phyloP scores from a whole-genome alignment of 495 filamentous ascomycete genomes.

The Talaromyces liani region DNA sequence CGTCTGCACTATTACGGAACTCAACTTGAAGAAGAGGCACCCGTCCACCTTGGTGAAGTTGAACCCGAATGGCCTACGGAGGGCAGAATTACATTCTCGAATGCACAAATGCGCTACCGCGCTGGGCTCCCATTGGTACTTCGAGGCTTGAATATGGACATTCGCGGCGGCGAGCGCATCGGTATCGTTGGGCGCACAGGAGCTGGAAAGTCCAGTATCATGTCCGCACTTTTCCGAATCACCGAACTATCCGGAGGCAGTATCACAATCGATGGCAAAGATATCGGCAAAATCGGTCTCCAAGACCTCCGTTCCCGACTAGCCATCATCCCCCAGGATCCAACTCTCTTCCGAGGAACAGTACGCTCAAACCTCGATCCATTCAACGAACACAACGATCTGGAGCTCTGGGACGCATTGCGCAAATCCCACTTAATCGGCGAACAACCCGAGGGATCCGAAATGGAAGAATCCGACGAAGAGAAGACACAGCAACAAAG shows the following conservation, averaged over 20 bases:
- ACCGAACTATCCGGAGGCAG: conserved; percentile 76
- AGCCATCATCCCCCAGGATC: conserved; percentile 94
- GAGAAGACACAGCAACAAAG: conserved; percentile 11
- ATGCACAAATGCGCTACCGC: conserved; percentile 89
- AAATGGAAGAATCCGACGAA: conserved; percentile 15
- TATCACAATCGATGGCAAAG: conserved; percentile 84
- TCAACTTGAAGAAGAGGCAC: conserved; percentile 79
- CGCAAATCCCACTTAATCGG: conserved; percentile 72
- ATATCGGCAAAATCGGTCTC: conserved; percentile 79
- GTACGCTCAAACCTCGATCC: conserved; percentile 89
- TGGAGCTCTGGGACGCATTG: conserved; percentile 81
- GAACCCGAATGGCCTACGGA: conserved; percentile 70
- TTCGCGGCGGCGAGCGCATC: conserved; percentile 80
- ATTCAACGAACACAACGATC: conserved; percentile 79
- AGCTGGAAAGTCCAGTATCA: conserved; percentile 91
- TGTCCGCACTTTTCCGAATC: conserved; percentile 85
- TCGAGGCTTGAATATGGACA: conserved; percentile 65
- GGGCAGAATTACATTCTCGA: conserved; percentile 76
- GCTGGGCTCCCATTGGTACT: conserved; percentile 76
- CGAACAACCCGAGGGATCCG: conserved; percentile 24
- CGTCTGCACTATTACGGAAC: conserved; percentile 89
- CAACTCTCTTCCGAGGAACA: conserved; percentile 88
- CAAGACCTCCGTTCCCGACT: conserved; percentile 81
- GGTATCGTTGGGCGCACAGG: conserved; percentile 92
- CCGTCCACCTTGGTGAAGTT: conserved; percentile 61